These are phyloP conservation scores for Ophiostoma himal-ulmi DNA, from an alignment of 2,329 filamentous ascomycete species.

Conservation along the genomic window DNA sequence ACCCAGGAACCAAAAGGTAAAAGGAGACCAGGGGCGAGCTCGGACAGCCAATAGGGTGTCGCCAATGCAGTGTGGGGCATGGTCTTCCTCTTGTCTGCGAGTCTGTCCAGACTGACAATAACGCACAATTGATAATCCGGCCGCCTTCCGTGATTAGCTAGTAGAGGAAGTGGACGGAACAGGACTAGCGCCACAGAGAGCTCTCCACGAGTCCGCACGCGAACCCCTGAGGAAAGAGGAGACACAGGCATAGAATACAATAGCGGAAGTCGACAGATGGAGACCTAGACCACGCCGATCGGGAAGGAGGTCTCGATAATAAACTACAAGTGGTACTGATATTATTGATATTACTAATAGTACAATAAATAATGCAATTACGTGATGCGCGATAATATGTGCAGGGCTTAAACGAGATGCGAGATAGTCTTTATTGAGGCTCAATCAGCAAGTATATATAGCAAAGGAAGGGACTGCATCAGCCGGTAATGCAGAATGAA, in stretches of 20 bases:
- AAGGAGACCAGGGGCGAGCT: slow-evolving; percentile 13
- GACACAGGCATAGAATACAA: not conserved
- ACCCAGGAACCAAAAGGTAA: slow-evolving; percentile 9
- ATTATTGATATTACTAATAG: not conserved
- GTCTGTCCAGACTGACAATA: not conserved
- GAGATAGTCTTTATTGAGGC: not conserved
- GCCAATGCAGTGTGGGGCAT: not conserved
- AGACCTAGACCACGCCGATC: not conserved
- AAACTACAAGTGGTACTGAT: not conserved
- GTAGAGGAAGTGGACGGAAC: not conserved
- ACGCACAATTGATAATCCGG: slow-evolving; percentile 13
- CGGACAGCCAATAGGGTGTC: not conserved
- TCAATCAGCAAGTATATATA: not conserved
- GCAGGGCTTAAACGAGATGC: not conserved
- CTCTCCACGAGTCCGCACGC: slow-evolving; percentile 7
- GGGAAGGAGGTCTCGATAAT: not conserved
- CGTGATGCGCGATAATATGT: not conserved
- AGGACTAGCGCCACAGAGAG: not conserved
- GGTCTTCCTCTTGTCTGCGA: not conserved
- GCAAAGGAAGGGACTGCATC: slow-evolving; percentile 17
- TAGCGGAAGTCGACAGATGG: not conserved
- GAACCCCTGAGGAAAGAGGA: not conserved
- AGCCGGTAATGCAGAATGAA: slow-evolving; percentile 6
- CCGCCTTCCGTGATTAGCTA: slow-evolving; percentile 9
- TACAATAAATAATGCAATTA: not conserved